Evolutionary conservation across 1,284 basidiomycete species (phyloP), one percentile per base, ranked within the genome.

Genomic region (Tilletiaria anomala): DNA sequence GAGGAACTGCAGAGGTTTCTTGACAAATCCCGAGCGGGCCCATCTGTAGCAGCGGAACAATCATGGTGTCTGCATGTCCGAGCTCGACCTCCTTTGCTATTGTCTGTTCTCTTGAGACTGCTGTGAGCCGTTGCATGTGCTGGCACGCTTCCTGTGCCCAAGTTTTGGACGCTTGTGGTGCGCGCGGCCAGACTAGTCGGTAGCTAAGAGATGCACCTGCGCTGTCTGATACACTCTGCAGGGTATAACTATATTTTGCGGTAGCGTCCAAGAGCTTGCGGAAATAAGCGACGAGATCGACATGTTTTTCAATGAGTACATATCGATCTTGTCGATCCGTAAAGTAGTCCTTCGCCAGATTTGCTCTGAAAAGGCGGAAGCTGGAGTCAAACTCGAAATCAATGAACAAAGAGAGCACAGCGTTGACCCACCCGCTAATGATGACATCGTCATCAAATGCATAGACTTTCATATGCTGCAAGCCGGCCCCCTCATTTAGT

Each of bases 391-490:
- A 5, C 6, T 18, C 2, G 18, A 11, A 20, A 35, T 2, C 18
- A 17, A n/a, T 10, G n/a, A 35, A 12, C 12, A 6, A 6, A 11
- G 11, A 6, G 17, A 33, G 19, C 6, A 6, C 17, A 20, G 22
- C 18, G 19, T 32, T 17, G 17, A 72, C 82, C 70, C 62, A 89
- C 88, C 91, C 93, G 58, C 79, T 86, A 50, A 97, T 79, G 64
- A 97, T 77, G 29, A 97, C 75, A 43, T 87, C 78, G 62, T 94
- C 79, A 62, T 99, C 93, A 1, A 77, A 80, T 14, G 85, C 85
- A 61, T 99, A 99, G 45, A 91, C 77, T 70, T 97, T 97, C 17
- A 88, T 82, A 66, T 97, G 93, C 83, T 91, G 94, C 3, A 91
- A 83, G 0, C 93, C 91, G 82, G 86, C 96, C 0, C 89, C 93